A percentile compares a stretch with the other conserved stretches of the same genome.
Evolutionary conservation across 306 rosid species (phyloP).

Genomic region (Medicago lupulina): DNA sequence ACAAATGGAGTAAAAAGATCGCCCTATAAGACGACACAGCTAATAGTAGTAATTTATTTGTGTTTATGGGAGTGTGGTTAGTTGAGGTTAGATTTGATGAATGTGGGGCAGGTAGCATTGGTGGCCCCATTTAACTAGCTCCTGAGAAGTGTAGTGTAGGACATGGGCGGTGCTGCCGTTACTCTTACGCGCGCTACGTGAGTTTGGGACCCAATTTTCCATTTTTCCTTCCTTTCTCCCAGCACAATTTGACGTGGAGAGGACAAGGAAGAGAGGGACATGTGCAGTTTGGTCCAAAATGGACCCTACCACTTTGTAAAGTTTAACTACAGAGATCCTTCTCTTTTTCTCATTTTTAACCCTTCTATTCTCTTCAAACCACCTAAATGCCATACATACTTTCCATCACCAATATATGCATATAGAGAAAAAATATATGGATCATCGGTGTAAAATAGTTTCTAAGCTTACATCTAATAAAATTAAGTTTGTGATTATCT

Average conservation of each 20-base stretch:
- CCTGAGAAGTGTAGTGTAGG: conserved; percentile 14
- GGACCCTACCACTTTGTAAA: conserved; percentile 55
- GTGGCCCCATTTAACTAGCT: conserved; percentile 41
- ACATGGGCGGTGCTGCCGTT: conserved; percentile 56
- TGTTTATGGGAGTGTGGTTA: neutral
- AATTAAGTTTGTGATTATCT: no score
- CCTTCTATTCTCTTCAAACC: neutral
- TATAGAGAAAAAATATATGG: no score
- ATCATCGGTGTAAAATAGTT: no score
- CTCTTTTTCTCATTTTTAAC: neutral
- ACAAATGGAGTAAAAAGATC: neutral
- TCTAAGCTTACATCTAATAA: no score
- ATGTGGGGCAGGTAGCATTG: conserved; percentile 17
- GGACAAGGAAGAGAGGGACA: conserved; percentile 44
- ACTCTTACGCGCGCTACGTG: conserved; percentile 58
- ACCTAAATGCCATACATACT: conserved; percentile 42
- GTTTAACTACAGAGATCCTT: conserved; percentile 27
- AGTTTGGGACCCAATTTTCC: conserved; percentile 54
- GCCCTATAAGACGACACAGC: neutral
- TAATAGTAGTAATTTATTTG: neutral
- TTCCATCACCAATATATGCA: no score
- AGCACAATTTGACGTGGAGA: conserved; percentile 47
- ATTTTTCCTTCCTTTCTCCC: neutral
- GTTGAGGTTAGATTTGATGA: conserved; percentile 23
- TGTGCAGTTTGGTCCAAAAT: conserved; percentile 58